phyloP scores from a whole-genome alignment of 2,329 filamentous ascomycete species.

The Ophiostoma montium region DNA sequence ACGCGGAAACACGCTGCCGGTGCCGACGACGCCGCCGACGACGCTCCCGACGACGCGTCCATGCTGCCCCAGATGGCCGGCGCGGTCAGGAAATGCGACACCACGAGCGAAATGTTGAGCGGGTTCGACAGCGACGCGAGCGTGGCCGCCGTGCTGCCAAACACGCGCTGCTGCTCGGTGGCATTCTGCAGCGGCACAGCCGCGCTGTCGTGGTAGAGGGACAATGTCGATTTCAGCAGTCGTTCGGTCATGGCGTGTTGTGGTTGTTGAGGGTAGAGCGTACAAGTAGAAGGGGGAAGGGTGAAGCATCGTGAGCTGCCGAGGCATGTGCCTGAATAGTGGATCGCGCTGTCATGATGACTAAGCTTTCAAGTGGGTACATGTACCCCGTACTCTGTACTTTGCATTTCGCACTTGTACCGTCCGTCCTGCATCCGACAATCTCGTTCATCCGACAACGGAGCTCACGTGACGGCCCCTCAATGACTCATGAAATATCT shows the following conservation, averaged over 20 bases:
- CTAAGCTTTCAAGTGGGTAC: neutral
- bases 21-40: neutral
- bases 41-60: neutral
- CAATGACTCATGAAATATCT: neutral
- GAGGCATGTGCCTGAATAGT: neutral
- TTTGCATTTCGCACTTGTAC: no score
- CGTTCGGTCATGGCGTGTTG: constrained; percentile 55
- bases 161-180: constrained; percentile 30
- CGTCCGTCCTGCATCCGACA: no score
- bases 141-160: constrained; percentile 53
- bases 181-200: constrained; percentile 22
- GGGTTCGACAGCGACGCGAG: constrained; percentile 59
- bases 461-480: neutral
- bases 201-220: constrained; percentile 40
- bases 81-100: constrained; percentile 56
- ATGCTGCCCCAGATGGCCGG: constrained; percentile 51
- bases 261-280: constrained; percentile 6
- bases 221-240: constrained; percentile 51
- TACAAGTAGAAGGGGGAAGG: no score
- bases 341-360: neutral
- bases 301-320: neutral
- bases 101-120: constrained; percentile 58
- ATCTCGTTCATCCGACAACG: no score
- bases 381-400: no score
- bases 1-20: constrained; percentile 39